These are phyloP conservation scores for Diversispora eburnea DNA, from an alignment of 192 early-diverging fungal genomes.

Conservation along the genomic window DNA sequence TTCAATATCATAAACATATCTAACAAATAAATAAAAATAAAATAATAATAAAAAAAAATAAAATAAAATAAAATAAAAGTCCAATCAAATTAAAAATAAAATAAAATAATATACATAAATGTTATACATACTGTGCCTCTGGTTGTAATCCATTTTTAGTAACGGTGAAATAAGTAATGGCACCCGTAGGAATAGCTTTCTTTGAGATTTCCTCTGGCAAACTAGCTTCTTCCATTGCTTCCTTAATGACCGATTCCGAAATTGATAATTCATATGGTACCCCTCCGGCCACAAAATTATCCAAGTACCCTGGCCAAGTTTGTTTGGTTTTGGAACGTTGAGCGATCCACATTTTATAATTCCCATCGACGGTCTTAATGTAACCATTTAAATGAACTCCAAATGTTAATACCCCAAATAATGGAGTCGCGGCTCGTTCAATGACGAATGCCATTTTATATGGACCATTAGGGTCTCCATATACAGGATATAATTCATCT, in stretches of 20 bases:
- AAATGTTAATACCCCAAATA: slow-evolving; percentile 82
- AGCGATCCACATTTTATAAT: slow-evolving; percentile 85
- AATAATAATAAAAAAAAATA: neutral
- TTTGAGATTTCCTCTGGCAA: slow-evolving; percentile 55
- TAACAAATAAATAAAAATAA: slow-evolving; percentile 17
- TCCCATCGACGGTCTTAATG: slow-evolving; percentile 39
- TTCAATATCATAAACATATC: slow-evolving; percentile 81
- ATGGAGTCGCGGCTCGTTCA: slow-evolving; percentile 74
- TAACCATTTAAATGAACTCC: slow-evolving; percentile 91
- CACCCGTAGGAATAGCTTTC: slow-evolving; percentile 52
- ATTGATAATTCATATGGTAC: slow-evolving; percentile 61
- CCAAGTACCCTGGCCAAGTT: slow-evolving; percentile 82
- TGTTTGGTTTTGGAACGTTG: slow-evolving; percentile 72
- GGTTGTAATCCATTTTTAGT: slow-evolving; percentile 65
- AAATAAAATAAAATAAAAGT: neutral
- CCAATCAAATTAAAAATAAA: neutral
- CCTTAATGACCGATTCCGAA: slow-evolving; percentile 71
- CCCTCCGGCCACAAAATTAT: slow-evolving; percentile 78
- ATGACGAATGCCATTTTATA: slow-evolving; percentile 54
- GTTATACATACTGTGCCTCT: slow-evolving; percentile 65
- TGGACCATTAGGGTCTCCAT: slow-evolving; percentile 42
- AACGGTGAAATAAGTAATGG: slow-evolving; percentile 66
- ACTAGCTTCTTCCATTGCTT: slow-evolving; percentile 87
- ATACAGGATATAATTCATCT: slow-evolving; percentile 80
- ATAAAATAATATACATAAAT: neutral